Percentiles rank a stretch among this genome's conserved stretches.
Evolutionary conservation across 2,329 filamentous ascomycete genomes (phyloP).

Genomic region (Colletotrichum orchidophilum): DNA sequence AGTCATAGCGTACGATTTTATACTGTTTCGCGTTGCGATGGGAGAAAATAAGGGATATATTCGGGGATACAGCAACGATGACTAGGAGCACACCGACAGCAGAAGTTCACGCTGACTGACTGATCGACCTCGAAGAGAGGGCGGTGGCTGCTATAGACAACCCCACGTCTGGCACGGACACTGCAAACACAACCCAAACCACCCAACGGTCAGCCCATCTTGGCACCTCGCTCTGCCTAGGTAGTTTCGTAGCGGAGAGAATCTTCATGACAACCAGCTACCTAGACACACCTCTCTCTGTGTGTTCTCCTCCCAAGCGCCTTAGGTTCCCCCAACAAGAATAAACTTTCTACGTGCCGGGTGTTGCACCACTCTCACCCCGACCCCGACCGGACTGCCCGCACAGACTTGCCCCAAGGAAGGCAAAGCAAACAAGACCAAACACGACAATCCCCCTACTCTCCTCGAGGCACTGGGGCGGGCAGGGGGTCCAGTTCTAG

Average conservation of each 20-base stretch:
- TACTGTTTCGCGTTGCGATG: not conserved
- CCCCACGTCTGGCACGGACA: not conserved
- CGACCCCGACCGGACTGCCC: not conserved
- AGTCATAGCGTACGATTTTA: not conserved
- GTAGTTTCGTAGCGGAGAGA: not conserved
- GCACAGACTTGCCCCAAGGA: not conserved
- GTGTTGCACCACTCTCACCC: not conserved
- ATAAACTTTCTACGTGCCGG: constrained; percentile 13
- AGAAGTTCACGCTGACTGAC: not conserved
- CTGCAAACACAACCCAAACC: not conserved
- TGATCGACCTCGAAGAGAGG: not conserved
- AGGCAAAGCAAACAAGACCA: not conserved
- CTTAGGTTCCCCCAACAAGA: constrained; percentile 30
- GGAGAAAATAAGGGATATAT: not conserved
- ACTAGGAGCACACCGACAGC: not conserved
- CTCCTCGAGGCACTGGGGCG: not conserved
- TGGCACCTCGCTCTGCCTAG: not conserved
- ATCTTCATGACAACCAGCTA: not conserved
- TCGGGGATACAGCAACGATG: not conserved
- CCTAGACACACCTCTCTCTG: not conserved
- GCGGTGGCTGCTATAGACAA: not conserved
- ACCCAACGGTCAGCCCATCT: not conserved
- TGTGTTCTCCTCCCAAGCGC: not conserved
- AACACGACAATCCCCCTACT: not conserved
- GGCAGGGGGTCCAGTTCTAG: not conserved